Conservation (phyloP, 2,329 filamentous ascomycete species). For the Volutella citrinella region DNA sequence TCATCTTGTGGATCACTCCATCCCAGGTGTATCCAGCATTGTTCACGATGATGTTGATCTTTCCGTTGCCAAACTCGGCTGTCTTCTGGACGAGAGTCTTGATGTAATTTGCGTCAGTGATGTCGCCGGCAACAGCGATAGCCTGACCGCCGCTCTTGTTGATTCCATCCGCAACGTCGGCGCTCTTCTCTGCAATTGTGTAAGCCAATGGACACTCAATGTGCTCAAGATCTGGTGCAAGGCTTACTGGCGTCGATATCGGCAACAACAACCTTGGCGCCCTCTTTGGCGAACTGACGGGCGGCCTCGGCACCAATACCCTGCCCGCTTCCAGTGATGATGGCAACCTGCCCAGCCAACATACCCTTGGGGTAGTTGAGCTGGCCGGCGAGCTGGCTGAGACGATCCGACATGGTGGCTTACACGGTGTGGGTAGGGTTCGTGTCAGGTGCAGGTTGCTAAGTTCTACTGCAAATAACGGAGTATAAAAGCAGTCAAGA, state of each 20-base stretch:
- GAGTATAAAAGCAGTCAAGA: too few relatives aligned
- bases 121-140: constrained; percentile 72
- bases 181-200: constrained; percentile 58
- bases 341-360: constrained; percentile 76
- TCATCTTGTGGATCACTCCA: constrained; percentile 88
- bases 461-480: too few relatives aligned
- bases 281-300: constrained; percentile 80
- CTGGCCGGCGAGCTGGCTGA: constrained; percentile 71
- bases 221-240: too few relatives aligned
- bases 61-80: constrained; percentile 77
- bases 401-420: constrained; percentile 48
- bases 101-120: constrained; percentile 70
- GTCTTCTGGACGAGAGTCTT: constrained; percentile 68
- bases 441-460: too few relatives aligned
- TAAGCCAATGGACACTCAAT: too few relatives aligned
- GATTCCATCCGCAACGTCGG: constrained; percentile 67
- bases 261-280: constrained; percentile 77
- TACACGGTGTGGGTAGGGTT: too few relatives aligned
- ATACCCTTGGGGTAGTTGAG: constrained; percentile 80
- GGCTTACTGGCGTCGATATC: constrained; percentile 72
- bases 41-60: constrained; percentile 89
- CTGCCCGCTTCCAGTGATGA: constrained; percentile 83
- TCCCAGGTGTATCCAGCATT: constrained; percentile 94
- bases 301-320: constrained; percentile 87
- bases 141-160: constrained; percentile 64